Conservation (phyloP, 139 green algal genomes). For the Zygnema cylindricum region DNA sequence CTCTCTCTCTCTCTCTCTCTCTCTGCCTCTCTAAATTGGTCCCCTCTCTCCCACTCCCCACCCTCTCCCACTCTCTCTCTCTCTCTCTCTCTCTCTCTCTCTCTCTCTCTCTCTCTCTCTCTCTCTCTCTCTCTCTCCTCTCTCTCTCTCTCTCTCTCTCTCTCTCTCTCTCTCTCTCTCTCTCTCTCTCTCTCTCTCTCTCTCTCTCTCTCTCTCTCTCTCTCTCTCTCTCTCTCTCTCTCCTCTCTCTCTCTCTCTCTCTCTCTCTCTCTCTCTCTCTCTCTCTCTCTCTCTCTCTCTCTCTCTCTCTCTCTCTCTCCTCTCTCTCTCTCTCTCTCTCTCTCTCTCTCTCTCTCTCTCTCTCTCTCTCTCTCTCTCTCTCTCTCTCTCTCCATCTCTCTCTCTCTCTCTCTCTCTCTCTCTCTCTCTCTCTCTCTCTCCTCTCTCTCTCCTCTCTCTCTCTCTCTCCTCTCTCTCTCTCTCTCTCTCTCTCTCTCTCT, state of each 20-base stretch:
- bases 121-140: too few relatives aligned
- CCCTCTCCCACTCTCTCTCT: too few relatives aligned
- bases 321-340: background rate
- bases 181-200: too few relatives aligned
- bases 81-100: too few relatives aligned
- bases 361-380: background rate
- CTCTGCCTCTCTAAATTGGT: too few relatives aligned
- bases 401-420: background rate
- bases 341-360: background rate
- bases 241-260: background rate
- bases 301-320: background rate
- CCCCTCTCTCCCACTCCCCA: too few relatives aligned
- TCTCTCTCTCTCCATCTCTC: background rate
- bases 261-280: background rate
- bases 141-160: too few relatives aligned
- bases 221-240: too few relatives aligned
- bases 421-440: background rate
- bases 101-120: too few relatives aligned
- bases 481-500: background rate
- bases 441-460: background rate
- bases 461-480: background rate
- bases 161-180: too few relatives aligned
- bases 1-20: too few relatives aligned
- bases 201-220: too few relatives aligned
- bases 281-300: background rate